Evolutionary conservation across 352 stramenopile genomes (phyloP).

Genomic region (Globisporangium rhizosaccharum): DNA sequence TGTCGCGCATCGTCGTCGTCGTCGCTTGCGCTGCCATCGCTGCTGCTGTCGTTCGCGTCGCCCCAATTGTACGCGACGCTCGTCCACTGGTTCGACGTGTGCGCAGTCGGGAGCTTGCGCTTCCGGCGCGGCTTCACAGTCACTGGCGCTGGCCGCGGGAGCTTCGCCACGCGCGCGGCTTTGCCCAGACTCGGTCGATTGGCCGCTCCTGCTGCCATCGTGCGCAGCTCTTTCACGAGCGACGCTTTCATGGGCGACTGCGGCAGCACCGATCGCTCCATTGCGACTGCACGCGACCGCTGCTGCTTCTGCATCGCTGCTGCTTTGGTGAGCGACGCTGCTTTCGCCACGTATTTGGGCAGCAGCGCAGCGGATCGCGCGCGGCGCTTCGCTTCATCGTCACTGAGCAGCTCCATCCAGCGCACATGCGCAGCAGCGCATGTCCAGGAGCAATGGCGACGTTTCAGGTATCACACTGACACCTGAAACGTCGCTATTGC

Average conservation of each 20-base stretch:
- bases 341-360: constrained; percentile 3
- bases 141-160: constrained; percentile 2
- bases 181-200: background rate
- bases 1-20: constrained; percentile 17
- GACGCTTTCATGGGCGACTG: constrained; percentile 9
- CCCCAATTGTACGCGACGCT: constrained; percentile 2
- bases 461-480: too few species aligned
- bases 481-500: too few species aligned
- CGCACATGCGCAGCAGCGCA: too few species aligned
- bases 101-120: constrained; percentile 5
- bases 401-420: constrained; percentile 6
- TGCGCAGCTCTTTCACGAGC: constrained; percentile 3
- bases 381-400: constrained; percentile 8
- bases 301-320: background rate
- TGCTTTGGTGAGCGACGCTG: constrained; percentile 4
- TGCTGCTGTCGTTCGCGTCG: background rate
- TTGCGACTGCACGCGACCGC: background rate
- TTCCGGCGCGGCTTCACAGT: background rate
- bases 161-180: constrained; percentile 21
- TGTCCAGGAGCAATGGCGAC: background rate
- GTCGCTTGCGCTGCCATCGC: constrained; percentile 3
- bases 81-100: constrained; percentile 24
- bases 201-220: background rate
- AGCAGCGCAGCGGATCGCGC: background rate
- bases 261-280: background rate